A percentile compares a stretch with the other conserved stretches of the same genome.
phyloP scores from a whole-genome alignment of 345 rosid genomes.

The Combretum micranthum region DNA sequence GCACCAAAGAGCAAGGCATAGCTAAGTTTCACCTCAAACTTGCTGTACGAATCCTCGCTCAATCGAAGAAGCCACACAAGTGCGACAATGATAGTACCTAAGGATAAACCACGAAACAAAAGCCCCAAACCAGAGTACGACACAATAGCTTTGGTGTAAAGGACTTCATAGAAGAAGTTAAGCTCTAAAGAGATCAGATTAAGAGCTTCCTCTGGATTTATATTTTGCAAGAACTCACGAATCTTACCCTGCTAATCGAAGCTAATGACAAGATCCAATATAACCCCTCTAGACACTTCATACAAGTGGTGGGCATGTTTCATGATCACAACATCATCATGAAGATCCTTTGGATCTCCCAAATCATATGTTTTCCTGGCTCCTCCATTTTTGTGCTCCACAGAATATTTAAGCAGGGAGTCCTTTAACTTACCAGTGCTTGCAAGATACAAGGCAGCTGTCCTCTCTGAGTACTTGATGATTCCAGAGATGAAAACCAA shows the following conservation, averaged over 20 bases:
- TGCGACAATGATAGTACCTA: constrained; percentile 22
- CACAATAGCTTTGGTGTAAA: constrained; percentile 7
- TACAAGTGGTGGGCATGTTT: constrained; percentile 4
- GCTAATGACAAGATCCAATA: constrained; percentile 6
- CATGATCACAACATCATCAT: neutral
- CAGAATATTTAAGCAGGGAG: neutral
- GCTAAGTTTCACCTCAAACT: constrained; percentile 36
- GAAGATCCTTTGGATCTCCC: neutral
- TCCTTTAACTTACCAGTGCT: constrained; percentile 9
- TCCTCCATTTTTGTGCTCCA: constrained; percentile 7
- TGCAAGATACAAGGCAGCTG: constrained; percentile 8
- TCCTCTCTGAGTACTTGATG: constrained; percentile 20
- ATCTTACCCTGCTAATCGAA: constrained; percentile 2
- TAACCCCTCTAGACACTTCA: neutral
- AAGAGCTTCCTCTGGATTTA: constrained; percentile 2
- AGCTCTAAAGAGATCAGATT: constrained; percentile 8
- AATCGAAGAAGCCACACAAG: constrained; percentile 24
- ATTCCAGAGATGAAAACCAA: constrained; percentile 13
- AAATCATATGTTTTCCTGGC: constrained; percentile 3
- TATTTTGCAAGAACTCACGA: neutral
- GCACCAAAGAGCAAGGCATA: constrained; percentile 47
- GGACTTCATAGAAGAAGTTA: constrained; percentile 10
- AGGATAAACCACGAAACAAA: constrained; percentile 10
- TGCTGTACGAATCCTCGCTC: constrained; percentile 18
- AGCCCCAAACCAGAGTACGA: neutral